A percentile compares a stretch with the other conserved stretches of the same genome.
Conservation (phyloP, 805 yeast species). For the Wickerhamiella cacticola region DNA sequence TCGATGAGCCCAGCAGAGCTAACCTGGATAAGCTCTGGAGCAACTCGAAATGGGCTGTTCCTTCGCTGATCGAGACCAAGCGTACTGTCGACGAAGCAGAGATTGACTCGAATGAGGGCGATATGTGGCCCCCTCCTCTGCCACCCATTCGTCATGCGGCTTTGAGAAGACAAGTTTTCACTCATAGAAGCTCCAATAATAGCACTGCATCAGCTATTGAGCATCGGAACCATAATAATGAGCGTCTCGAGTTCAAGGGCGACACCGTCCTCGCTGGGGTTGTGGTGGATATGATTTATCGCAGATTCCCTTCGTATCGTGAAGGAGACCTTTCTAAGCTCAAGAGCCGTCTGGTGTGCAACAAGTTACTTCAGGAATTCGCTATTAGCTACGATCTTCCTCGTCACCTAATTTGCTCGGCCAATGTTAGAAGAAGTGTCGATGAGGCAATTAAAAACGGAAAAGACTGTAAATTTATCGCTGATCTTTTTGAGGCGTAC, state of each 20-base stretch:
- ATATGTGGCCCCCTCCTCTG: constrained; percentile 50
- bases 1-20: constrained; percentile 10
- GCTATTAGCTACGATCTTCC: constrained; percentile 43
- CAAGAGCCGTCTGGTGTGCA: constrained; percentile 61
- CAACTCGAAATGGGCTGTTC: neutral
- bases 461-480: constrained; percentile 44
- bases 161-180: constrained; percentile 59
- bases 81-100: neutral
- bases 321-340: constrained; percentile 74
- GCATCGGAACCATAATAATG: constrained; percentile 42
- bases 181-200: constrained; percentile 41
- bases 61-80: constrained; percentile 3
- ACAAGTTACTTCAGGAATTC: constrained; percentile 59
- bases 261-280: constrained; percentile 69
- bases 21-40: neutral
- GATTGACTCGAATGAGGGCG: too few relatives aligned
- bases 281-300: constrained; percentile 57
- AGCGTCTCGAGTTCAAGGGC: constrained; percentile 80
- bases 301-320: constrained; percentile 50
- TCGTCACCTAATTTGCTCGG: constrained; percentile 2
- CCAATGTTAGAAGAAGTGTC: constrained; percentile 22
- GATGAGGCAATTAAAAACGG: constrained; percentile 36
- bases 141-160: constrained; percentile 53
- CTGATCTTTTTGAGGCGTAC: constrained; percentile 91
- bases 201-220: constrained; percentile 17